Percentiles rank a stretch among this genome's conserved stretches.
phyloP scores from a whole-genome alignment of 305 asterid genomes.

The Fraxinus angustifolia region DNA sequence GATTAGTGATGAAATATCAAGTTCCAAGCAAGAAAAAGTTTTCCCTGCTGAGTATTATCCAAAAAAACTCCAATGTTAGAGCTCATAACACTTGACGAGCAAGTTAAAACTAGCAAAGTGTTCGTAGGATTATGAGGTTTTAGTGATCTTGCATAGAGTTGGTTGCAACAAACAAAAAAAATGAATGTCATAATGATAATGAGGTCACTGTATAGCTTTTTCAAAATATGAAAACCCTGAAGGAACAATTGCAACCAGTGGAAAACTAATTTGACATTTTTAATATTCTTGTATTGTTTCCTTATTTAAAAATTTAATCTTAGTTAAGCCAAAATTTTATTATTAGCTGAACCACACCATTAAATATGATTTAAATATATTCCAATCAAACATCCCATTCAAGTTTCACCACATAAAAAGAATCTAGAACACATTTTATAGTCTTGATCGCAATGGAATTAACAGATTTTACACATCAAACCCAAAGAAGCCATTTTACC shows the following conservation, averaged over 20 bases:
- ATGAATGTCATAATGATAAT: neutral
- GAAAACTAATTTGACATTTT: neutral
- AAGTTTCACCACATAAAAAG: neutral
- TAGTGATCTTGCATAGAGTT: neutral
- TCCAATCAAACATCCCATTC: neutral
- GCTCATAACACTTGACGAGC: neutral
- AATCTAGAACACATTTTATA: neutral
- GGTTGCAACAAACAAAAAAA: neutral
- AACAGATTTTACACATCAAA: neutral
- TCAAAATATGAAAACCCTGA: neutral
- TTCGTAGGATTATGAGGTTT: neutral
- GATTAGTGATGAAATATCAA: neutral
- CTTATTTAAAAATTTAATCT: neutral
- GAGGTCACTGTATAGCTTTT: neutral
- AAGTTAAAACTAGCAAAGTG: neutral
- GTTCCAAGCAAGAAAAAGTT: neutral
- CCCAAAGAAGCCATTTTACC: conserved; percentile 36
- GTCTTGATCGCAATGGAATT: neutral
- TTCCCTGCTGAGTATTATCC: neutral
- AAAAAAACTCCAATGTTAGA: neutral
- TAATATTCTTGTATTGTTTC: neutral
- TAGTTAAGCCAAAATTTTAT: neutral
- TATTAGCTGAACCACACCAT: neutral
- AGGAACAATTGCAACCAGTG: neutral
- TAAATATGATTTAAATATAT: neutral